A percentile compares a stretch with the other conserved stretches of the same genome.
phyloP scores from a whole-genome alignment of 2,329 filamentous ascomycete genomes.

The Dactylellina drechsleri region DNA sequence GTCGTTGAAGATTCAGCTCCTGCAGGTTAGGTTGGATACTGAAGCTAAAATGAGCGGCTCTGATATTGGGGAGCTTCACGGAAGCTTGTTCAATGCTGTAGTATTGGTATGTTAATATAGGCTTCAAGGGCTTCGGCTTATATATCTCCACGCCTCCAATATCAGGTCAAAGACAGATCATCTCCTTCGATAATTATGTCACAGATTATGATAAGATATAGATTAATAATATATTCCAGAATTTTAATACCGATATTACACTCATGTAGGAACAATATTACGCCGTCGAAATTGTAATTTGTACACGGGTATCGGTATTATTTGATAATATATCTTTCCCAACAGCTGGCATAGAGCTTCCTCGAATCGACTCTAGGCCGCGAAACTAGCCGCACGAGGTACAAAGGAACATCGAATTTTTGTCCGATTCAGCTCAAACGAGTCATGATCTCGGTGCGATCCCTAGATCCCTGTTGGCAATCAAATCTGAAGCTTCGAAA shows the following conservation, averaged over 20 bases:
- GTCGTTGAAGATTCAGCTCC: constrained; percentile 14
- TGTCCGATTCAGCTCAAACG: background rate
- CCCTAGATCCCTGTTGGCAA: constrained; percentile 15
- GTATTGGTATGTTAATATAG: no score
- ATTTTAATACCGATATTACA: background rate
- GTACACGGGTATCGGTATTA: background rate
- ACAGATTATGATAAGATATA: constrained; percentile 46
- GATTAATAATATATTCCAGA: constrained; percentile 2
- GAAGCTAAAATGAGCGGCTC: no score
- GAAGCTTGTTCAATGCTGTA: background rate
- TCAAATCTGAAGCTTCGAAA: constrained; percentile 6
- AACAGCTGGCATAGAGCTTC: constrained; percentile 48
- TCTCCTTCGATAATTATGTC: constrained; percentile 16
- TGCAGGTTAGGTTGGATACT: background rate
- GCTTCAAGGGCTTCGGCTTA: no score
- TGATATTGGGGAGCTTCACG: background rate
- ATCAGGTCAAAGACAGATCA: constrained; percentile 12
- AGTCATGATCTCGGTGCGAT: constrained; percentile 18
- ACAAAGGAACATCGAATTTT: background rate
- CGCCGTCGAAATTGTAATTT: background rate
- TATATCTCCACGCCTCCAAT: no score
- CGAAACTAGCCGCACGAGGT: constrained; percentile 10
- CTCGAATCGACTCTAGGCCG: constrained; percentile 19
- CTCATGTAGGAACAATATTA: constrained; percentile 10
- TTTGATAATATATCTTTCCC: constrained; percentile 10